phyloP scores from a whole-genome alignment of 2,329 filamentous ascomycete species.

The Purpureocillium lavendulum region DNA sequence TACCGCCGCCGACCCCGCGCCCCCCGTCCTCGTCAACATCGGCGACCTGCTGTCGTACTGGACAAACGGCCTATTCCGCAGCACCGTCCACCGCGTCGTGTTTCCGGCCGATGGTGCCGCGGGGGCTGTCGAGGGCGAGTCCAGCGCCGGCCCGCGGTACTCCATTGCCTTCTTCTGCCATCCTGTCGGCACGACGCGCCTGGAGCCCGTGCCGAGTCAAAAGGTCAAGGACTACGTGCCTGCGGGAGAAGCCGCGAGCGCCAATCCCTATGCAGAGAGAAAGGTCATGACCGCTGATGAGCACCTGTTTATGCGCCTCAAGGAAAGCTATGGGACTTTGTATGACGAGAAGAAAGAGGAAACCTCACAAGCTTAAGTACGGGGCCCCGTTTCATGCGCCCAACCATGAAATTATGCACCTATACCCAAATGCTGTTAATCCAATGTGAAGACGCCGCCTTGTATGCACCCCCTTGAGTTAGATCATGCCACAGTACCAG shows the following conservation, averaged over 20 bases:
- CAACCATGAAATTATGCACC: no score
- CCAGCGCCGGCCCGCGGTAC: conserved; percentile 45
- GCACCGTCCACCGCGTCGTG: conserved; percentile 82
- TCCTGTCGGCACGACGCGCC: conserved; percentile 41
- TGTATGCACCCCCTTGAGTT: conserved; percentile 1
- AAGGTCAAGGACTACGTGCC: conserved; percentile 37
- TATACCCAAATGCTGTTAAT: no score
- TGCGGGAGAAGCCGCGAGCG: conserved; percentile 18
- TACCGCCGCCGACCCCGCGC: conserved; percentile 48
- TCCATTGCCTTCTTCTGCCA: conserved; percentile 64
- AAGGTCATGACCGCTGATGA: conserved; percentile 55
- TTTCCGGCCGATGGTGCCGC: conserved; percentile 38
- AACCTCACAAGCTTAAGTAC: neutral
- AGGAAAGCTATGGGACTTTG: conserved; percentile 47
- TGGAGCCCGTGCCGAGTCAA: conserved; percentile 53
- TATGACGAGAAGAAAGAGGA: conserved; percentile 32
- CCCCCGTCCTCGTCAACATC: conserved; percentile 77
- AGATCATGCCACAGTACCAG: conserved; percentile 35
- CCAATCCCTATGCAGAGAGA: conserved; percentile 41
- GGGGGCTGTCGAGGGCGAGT: conserved; percentile 31
- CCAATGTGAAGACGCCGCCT: no score
- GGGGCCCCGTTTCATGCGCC: neutral
- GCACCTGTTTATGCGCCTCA: conserved; percentile 53
- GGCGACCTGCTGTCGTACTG: conserved; percentile 68
- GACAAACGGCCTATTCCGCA: conserved; percentile 81